Evolutionary conservation across 169 alveolate species (phyloP).

Genomic region (Eimeria maxima): DNA sequence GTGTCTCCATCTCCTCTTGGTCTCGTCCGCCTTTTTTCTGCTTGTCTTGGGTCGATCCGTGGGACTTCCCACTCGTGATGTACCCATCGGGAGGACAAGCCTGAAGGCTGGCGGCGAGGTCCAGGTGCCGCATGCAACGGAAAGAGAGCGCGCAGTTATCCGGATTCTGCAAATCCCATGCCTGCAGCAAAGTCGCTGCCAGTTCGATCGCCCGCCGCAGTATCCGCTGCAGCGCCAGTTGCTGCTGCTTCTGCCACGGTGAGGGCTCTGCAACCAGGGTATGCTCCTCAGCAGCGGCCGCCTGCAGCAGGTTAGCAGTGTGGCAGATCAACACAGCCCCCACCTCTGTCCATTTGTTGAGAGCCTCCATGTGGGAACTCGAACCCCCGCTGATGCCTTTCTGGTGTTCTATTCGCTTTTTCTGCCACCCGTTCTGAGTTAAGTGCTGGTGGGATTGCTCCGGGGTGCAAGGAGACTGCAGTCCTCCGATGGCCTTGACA

Average conservation of each 20-base stretch:
- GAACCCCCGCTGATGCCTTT: neutral
- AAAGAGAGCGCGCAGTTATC: neutral
- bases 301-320: slow-evolving; percentile 5
- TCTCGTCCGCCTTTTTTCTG: neutral
- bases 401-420: neutral
- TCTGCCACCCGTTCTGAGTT: neutral
- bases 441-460: neutral
- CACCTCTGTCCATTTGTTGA: slow-evolving; percentile 8
- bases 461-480: neutral
- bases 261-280: neutral
- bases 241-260: neutral
- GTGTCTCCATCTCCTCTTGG: neutral
- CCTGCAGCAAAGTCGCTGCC: slow-evolving; percentile 13
- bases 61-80: neutral
- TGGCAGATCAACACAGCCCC: slow-evolving; percentile 22
- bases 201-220: slow-evolving; percentile 25
- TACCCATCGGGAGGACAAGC: neutral
- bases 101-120: neutral
- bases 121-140: slow-evolving; percentile 27
- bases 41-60: neutral
- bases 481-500: neutral
- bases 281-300: slow-evolving; percentile 15
- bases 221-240: slow-evolving; percentile 45
- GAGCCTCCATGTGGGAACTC: neutral
- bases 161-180: neutral